Percentiles rank a stretch among this genome's conserved stretches.
Evolutionary conservation across 2,329 filamentous ascomycete species (phyloP).

Genomic region (Raffaelea albimanens): DNA sequence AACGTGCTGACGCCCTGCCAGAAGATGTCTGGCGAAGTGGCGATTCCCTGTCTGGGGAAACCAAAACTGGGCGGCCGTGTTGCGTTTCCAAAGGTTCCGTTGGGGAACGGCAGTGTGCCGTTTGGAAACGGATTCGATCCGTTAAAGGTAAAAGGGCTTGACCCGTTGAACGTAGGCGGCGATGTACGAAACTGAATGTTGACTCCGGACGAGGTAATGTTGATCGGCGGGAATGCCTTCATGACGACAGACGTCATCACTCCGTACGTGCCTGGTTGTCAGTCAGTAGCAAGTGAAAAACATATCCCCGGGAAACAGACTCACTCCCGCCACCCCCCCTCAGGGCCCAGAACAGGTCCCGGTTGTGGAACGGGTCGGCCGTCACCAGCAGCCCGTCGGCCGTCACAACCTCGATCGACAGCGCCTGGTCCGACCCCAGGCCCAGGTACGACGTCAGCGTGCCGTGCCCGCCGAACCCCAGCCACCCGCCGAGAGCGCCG

Average conservation of each 20-base stretch:
- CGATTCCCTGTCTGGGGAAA: background rate
- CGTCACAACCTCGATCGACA: slow-evolving; percentile 38
- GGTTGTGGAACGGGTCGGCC: slow-evolving; percentile 33
- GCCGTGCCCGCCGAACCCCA: slow-evolving; percentile 41
- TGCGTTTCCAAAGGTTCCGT: background rate
- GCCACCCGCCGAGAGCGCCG: slow-evolving; percentile 39
- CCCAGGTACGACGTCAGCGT: slow-evolving; percentile 35
- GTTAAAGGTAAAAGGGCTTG: background rate
- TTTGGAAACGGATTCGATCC: background rate
- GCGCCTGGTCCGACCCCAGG: slow-evolving; percentile 40
- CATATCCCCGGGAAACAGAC: background rate
- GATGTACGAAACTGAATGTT: slow-evolving; percentile 12
- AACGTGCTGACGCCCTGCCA: slow-evolving; percentile 16
- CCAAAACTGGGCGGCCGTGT: background rate
- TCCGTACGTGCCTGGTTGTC: slow-evolving; percentile 15
- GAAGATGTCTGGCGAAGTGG: slow-evolving; percentile 12
- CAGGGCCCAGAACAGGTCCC: slow-evolving; percentile 46
- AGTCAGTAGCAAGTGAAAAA: background rate
- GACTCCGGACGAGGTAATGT: slow-evolving; percentile 8
- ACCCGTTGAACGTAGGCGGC: slow-evolving; percentile 4
- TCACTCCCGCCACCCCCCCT: slow-evolving; percentile 29
- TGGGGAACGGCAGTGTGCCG: background rate
- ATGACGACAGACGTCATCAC: slow-evolving; percentile 17
- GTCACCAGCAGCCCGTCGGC: slow-evolving; percentile 34
- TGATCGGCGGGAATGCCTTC: slow-evolving; percentile 16